A percentile compares a stretch with the other conserved stretches of the same genome.
These are phyloP conservation scores for Circinella minor DNA, from an alignment of 371 early-diverging fungal genomes.

Conservation along the genomic window DNA sequence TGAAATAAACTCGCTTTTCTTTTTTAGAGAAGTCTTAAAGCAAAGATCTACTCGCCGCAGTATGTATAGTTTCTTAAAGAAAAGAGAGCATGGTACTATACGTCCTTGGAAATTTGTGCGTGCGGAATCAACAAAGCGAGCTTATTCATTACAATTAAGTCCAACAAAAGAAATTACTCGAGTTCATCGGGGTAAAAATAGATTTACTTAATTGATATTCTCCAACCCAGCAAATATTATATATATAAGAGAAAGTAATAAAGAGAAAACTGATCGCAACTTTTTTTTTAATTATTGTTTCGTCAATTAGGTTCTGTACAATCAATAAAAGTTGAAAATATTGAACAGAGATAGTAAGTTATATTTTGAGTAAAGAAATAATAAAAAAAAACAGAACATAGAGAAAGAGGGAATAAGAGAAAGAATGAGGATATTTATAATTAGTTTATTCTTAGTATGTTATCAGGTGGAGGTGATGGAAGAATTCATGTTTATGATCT, in stretches of 20 bases:
- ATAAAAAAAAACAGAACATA: too few relatives aligned
- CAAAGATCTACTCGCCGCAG: too few relatives aligned
- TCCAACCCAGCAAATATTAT: not conserved
- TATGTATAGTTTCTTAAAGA: conserved; percentile 45
- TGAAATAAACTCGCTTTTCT: too few relatives aligned
- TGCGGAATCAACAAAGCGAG: conserved; percentile 44
- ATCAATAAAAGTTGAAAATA: conserved; percentile 57
- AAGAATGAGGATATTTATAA: too few relatives aligned
- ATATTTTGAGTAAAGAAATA: not conserved
- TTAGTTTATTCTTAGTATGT: conserved; percentile 37
- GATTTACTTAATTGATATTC: not conserved
- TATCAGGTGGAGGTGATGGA: conserved; percentile 74
- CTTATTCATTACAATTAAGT: conserved; percentile 41
- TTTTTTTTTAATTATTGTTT: not conserved
- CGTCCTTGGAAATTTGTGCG: conserved; percentile 33
- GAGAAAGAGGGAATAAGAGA: not conserved
- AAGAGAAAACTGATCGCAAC: not conserved
- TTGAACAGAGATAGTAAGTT: conserved; percentile 67
- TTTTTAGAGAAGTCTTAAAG: too few relatives aligned
- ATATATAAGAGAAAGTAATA: not conserved
- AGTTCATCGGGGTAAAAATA: conserved; percentile 39
- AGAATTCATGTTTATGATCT: conserved; percentile 76
- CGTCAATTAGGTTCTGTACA: conserved; percentile 55
- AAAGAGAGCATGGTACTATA: conserved; percentile 39
- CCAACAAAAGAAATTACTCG: conserved; percentile 39